phyloP scores from a whole-genome alignment of 768 basidiomycete genomes.

The Hortiboletus campestris region DNA sequence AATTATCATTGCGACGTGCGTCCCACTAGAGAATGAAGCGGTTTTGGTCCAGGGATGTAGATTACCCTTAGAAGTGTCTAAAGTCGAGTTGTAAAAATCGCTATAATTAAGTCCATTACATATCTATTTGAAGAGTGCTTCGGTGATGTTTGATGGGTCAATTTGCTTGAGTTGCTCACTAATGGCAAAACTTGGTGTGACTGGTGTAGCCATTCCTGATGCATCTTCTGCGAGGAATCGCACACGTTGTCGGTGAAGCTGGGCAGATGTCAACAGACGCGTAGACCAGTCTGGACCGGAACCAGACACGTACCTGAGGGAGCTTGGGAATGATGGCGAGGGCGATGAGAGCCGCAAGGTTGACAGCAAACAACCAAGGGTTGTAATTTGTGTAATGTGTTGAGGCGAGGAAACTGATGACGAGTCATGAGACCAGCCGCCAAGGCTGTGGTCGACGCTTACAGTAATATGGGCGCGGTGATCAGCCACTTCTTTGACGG shows the following conservation, averaged over 20 bases:
- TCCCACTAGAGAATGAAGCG: constrained; percentile 15
- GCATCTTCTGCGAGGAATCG: constrained; percentile 67
- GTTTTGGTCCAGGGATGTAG: constrained; percentile 10
- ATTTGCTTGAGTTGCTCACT: constrained; percentile 40
- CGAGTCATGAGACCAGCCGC: neutral
- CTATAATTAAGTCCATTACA: constrained; percentile 10
- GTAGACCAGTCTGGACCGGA: constrained; percentile 3
- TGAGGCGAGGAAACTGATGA: constrained; percentile 83
- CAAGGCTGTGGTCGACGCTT: constrained; percentile 31
- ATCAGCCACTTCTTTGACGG: constrained; percentile 98
- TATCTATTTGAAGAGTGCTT: constrained; percentile 43
- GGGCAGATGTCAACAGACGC: constrained; percentile 16
- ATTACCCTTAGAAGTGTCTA: constrained; percentile 19
- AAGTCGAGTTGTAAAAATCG: constrained; percentile 5
- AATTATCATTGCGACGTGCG: constrained; percentile 26
- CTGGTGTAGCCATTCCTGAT: constrained; percentile 67
- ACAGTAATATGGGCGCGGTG: constrained; percentile 87
- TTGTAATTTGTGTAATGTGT: constrained; percentile 99
- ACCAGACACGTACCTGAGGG: constrained; percentile 65
- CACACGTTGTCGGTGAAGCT: constrained; percentile 83
- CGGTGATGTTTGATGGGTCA: constrained; percentile 42
- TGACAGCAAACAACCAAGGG: constrained; percentile 89
- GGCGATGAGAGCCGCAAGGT: constrained; percentile 72
- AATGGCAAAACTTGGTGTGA: constrained; percentile 54
- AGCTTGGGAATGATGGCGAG: constrained; percentile 92